Evolutionary conservation across 208 protist genomes (phyloP).

Genomic region (Trypanosomatidae sp.): DNA sequence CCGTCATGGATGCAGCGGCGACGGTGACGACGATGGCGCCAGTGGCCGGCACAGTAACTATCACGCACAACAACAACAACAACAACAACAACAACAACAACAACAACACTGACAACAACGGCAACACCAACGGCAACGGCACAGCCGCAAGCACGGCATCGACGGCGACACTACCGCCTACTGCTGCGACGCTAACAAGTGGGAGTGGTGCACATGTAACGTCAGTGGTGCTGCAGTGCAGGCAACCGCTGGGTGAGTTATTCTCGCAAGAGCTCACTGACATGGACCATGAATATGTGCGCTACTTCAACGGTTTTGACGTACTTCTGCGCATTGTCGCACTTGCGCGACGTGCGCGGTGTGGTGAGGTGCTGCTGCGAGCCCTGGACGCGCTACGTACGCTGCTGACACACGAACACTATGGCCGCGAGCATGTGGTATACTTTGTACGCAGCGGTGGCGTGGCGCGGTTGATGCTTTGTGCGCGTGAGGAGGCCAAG

Average conservation of each 20-base stretch:
- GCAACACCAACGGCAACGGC: background rate
- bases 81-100: conserved; percentile 2
- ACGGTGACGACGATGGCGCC: no score
- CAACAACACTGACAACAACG: background rate
- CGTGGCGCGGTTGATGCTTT: conserved; percentile 19
- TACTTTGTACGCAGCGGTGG: conserved; percentile 55
- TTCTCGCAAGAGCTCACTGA: conserved; percentile 14
- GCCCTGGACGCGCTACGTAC: conserved; percentile 18
- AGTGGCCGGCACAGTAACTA: no score
- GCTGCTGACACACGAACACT: conserved; percentile 28
- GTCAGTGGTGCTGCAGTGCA: no score
- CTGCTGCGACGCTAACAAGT: no score
- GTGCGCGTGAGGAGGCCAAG: conserved; percentile 45
- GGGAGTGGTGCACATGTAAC: no score
- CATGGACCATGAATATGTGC: conserved; percentile 65
- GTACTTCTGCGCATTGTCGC: conserved; percentile 28
- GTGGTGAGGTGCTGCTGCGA: conserved; percentile 24
- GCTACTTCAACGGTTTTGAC: conserved; percentile 71
- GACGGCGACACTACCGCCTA: conserved; percentile 2
- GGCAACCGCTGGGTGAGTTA: conserved; percentile 55
- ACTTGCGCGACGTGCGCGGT: conserved; percentile 38
- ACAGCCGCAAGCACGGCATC: background rate
- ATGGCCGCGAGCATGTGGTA: conserved; percentile 36
- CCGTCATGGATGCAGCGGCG: background rate
- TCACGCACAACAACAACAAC: background rate